phyloP scores from a whole-genome alignment of 2,329 filamentous ascomycete species.

The Monosporascus sp. region DNA sequence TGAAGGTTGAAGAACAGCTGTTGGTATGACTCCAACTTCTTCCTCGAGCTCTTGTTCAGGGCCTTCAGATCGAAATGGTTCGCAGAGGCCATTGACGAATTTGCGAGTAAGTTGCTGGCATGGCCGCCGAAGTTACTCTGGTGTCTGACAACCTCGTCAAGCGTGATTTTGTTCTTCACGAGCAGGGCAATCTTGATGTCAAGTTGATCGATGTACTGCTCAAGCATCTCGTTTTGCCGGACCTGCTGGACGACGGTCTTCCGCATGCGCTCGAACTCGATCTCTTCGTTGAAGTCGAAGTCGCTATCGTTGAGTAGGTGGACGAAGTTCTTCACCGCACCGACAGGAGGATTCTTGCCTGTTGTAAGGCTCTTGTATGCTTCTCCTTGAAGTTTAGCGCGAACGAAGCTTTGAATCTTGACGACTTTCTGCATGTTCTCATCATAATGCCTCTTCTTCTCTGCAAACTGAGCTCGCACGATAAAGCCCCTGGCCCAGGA shows the following conservation, averaged over 20 bases:
- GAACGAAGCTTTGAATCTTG: slow-evolving; percentile 96
- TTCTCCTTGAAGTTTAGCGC: slow-evolving; percentile 91
- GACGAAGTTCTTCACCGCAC: slow-evolving; percentile 96
- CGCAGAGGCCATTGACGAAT: slow-evolving; percentile 79
- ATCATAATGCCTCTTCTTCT: slow-evolving; percentile 83
- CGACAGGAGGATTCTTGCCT: slow-evolving; percentile 94
- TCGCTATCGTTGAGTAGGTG: slow-evolving; percentile 97
- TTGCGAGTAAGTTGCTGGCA: slow-evolving; percentile 77
- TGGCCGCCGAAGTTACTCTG: slow-evolving; percentile 94
- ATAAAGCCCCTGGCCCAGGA: slow-evolving; percentile 67
- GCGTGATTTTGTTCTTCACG: slow-evolving; percentile 98
- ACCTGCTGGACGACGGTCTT: slow-evolving; percentile 98
- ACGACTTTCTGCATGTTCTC: slow-evolving; percentile 99
- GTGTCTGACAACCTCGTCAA: slow-evolving; percentile 95
- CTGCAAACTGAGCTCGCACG: slow-evolving; percentile 68
- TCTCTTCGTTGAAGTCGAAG: slow-evolving; percentile 97
- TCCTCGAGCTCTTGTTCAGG: slow-evolving; percentile 90
- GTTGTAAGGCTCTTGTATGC: slow-evolving; percentile 96
- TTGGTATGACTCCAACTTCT: slow-evolving; percentile 94
- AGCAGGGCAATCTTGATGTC: slow-evolving; percentile 98
- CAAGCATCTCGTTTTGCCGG: slow-evolving; percentile 90
- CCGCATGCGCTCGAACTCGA: slow-evolving; percentile 90
- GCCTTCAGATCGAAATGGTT: slow-evolving; percentile 97
- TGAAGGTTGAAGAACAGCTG: slow-evolving; percentile 96
- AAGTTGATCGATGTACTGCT: slow-evolving; percentile 96